Evolutionary conservation across 2,329 filamentous ascomycete species (phyloP).

Genomic region (Stagonosporopsis vannaccii): DNA sequence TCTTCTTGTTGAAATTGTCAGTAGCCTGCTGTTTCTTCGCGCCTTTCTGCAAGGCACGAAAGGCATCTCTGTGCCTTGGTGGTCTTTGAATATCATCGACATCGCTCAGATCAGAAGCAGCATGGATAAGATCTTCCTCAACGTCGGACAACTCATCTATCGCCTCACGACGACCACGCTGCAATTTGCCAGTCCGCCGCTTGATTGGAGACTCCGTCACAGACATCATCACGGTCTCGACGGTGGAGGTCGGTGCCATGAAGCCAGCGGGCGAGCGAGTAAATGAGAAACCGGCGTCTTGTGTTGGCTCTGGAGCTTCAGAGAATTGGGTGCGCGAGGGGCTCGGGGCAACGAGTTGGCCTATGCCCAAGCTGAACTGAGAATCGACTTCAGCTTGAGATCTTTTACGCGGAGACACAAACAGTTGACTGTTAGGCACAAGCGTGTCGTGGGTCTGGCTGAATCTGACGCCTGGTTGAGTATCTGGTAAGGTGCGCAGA

Average conservation of each 20-base stretch:
- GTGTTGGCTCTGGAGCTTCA: slow-evolving; percentile 76
- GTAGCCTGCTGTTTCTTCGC: slow-evolving; percentile 60
- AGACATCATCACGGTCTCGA: slow-evolving; percentile 70
- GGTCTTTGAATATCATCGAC: slow-evolving; percentile 40
- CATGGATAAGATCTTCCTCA: slow-evolving; percentile 48
- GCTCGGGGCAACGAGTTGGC: slow-evolving; percentile 45
- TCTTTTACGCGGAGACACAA: slow-evolving; percentile 33
- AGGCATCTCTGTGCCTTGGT: slow-evolving; percentile 62
- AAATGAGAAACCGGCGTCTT: slow-evolving; percentile 78
- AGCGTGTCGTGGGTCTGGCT: slow-evolving; percentile 68
- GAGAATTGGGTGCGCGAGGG: slow-evolving; percentile 67
- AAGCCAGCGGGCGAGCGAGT: slow-evolving; percentile 72
- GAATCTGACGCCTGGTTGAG: slow-evolving; percentile 62
- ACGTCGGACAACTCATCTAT: slow-evolving; percentile 55
- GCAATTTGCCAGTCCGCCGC: slow-evolving; percentile 66
- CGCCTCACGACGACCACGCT: slow-evolving; percentile 52
- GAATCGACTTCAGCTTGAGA: slow-evolving; percentile 29
- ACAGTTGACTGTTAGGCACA: slow-evolving; percentile 64
- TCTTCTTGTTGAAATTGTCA: slow-evolving; percentile 78
- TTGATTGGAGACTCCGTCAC: slow-evolving; percentile 71
- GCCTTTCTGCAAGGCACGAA: slow-evolving; percentile 74
- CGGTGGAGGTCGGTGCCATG: slow-evolving; percentile 70
- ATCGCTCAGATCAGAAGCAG: slow-evolving; percentile 28
- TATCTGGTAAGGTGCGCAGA: slow-evolving; percentile 60
- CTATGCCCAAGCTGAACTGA: slow-evolving; percentile 44